These are phyloP conservation scores for Cryptosporidium canis DNA, from an alignment of 169 alveolate species.

Conservation along the genomic window DNA sequence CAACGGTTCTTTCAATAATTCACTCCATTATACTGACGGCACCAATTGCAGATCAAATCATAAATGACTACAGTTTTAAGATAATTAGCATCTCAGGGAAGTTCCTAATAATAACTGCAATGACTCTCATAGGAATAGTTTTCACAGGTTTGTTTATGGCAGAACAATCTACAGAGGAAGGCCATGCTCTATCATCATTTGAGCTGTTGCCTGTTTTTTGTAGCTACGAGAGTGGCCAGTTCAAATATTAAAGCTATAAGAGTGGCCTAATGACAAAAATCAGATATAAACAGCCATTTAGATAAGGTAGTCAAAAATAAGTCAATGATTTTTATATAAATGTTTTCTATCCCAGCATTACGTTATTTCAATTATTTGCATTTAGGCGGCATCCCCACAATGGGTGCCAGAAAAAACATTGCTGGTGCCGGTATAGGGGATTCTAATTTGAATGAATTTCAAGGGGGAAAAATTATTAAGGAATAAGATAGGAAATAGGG, in stretches of 20 bases:
- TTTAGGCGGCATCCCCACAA: conserved; percentile 64
- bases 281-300: neutral
- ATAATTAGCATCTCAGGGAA: neutral
- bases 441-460: neutral
- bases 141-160: conserved; percentile 20
- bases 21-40: conserved; percentile 15
- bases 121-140: conserved; percentile 7
- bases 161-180: neutral
- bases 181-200: neutral
- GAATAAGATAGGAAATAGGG: neutral
- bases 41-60: conserved; percentile 12
- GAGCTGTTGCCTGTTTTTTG: conserved; percentile 42
- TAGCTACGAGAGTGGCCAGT: neutral
- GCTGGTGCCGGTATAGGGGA: conserved; percentile 15
- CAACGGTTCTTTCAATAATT: conserved; percentile 4
- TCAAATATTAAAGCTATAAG: neutral
- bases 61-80: neutral
- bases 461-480: neutral
- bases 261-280: neutral
- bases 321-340: neutral
- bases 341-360: neutral
- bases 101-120: conserved; percentile 12
- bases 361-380: conserved; percentile 16
- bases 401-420: neutral
- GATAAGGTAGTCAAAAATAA: neutral